Percentiles rank a stretch among this genome's conserved stretches.
Evolutionary conservation across 1,284 basidiomycete genomes (phyloP).

Genomic region (Pascua guehoae): DNA sequence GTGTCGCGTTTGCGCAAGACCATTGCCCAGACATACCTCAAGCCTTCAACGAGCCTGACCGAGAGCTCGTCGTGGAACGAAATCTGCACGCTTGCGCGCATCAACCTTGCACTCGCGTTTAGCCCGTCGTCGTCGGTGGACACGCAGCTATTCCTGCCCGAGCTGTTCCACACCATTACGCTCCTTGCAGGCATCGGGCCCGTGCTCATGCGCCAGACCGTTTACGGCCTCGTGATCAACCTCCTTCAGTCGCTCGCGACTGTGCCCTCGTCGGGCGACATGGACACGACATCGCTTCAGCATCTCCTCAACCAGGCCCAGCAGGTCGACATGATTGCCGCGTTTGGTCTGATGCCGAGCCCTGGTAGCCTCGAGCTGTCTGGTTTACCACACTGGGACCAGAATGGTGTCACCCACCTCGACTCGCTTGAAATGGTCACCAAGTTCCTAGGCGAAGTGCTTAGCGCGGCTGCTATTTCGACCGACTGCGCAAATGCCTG

Average conservation of each 20-base stretch:
- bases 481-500: constrained; percentile 82
- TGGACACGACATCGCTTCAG: constrained; percentile 34
- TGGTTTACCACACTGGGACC: constrained; percentile 38
- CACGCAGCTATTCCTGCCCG: constrained; percentile 74
- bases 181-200: constrained; percentile 71
- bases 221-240: constrained; percentile 76
- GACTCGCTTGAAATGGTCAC: constrained; percentile 67
- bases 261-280: constrained; percentile 27
- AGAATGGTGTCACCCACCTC: constrained; percentile 61
- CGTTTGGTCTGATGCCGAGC: constrained; percentile 65
- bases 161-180: constrained; percentile 72
- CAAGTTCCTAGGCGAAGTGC: constrained; percentile 61
- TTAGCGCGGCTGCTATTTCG: constrained; percentile 59
- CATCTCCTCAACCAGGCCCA: constrained; percentile 62
- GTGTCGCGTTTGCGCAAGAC: constrained; percentile 75
- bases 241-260: constrained; percentile 64
- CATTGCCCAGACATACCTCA: constrained; percentile 66
- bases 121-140: constrained; percentile 62
- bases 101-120: constrained; percentile 68
- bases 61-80: constrained; percentile 78
- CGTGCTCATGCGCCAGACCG: constrained; percentile 67
- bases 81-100: constrained; percentile 70
- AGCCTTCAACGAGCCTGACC: constrained; percentile 59
- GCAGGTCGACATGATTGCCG: constrained; percentile 57
- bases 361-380: constrained; percentile 23